Evolutionary conservation across 257 asterid species (phyloP), one percentile per base, ranked within the genome.

Genomic region (Verbascum thapsus): DNA sequence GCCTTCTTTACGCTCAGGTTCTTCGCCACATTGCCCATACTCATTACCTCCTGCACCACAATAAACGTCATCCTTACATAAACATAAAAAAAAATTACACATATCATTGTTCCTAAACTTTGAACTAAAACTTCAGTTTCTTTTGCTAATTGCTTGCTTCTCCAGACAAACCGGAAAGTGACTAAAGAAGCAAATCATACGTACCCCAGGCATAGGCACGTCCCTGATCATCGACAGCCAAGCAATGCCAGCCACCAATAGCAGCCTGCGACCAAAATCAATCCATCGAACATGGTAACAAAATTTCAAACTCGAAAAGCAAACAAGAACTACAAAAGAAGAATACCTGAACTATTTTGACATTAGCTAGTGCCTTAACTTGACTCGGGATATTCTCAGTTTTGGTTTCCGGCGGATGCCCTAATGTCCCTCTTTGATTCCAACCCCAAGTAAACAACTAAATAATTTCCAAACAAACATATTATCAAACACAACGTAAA

Each of bases 231-330:
- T 94, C 99, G 49, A 94, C 99, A 11, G 99, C 97, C 85, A 94
- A 83, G 79, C 99, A 94, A 78, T 94, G 99, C 99, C 99, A 94
- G 41, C 99, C 99, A 73, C 97, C 99, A 76, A 90, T 90, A 52
- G 99, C 99, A 34, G 99, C 99, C 99, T 94, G 79, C 65, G 55
- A 75, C 61, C 52, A 70, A 59, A 63, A 50, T 17, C 59, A 67
- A 48, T 53, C 19, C n/a, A 73, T 43, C 44, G 35, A 48, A 61
- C 55, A 39, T 48, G 44, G 50, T 52, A 52, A 40, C 39, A 49
- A 53, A 55, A 43, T 1, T 49, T 32, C 20, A 60, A 68, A 38
- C 38, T 12, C 20, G 0, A 47, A 39, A 56, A 47, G 20, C 22
- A 0, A 11, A 23, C 3, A 63, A 45, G 54, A 20, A 6, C 23